phyloP scores from a whole-genome alignment of 2,329 filamentous ascomycete genomes.

The Botryosphaeria dothidea region DNA sequence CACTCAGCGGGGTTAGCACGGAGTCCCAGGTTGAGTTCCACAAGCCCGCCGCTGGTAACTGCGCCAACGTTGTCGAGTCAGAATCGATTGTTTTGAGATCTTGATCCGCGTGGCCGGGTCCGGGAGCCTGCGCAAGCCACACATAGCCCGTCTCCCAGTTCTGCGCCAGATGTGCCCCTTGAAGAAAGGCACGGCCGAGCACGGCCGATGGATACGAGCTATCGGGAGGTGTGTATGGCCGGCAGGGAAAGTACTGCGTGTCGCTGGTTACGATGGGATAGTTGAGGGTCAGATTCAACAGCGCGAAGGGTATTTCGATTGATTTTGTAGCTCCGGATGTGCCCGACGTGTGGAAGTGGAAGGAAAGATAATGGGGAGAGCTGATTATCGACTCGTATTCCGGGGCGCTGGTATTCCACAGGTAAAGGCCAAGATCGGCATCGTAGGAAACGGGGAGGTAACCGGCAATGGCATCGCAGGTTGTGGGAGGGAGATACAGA shows the following conservation, averaged over 20 bases:
- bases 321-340: constrained; percentile 31
- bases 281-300: constrained; percentile 42
- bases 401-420: constrained; percentile 31
- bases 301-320: constrained; percentile 45
- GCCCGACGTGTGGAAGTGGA: constrained; percentile 37
- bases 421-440: constrained; percentile 25
- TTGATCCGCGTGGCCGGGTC: neutral
- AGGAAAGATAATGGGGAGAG: constrained; percentile 45
- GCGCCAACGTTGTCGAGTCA: neutral
- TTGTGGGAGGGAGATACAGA: constrained; percentile 29
- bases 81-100: neutral
- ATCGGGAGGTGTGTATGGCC: constrained; percentile 23
- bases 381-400: constrained; percentile 42
- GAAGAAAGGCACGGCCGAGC: constrained; percentile 50
- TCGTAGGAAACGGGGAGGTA: constrained; percentile 30
- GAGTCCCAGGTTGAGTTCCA: neutral
- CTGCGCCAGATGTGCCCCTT: constrained; percentile 46
- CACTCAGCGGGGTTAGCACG: neutral
- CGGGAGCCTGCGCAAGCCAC: neutral
- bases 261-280: constrained; percentile 34
- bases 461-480: constrained; percentile 30
- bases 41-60: neutral
- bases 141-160: neutral
- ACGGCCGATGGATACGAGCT: neutral
- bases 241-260: constrained; percentile 48